phyloP scores from a whole-genome alignment of 192 early-diverging fungal species.

The Podila verticillata region DNA sequence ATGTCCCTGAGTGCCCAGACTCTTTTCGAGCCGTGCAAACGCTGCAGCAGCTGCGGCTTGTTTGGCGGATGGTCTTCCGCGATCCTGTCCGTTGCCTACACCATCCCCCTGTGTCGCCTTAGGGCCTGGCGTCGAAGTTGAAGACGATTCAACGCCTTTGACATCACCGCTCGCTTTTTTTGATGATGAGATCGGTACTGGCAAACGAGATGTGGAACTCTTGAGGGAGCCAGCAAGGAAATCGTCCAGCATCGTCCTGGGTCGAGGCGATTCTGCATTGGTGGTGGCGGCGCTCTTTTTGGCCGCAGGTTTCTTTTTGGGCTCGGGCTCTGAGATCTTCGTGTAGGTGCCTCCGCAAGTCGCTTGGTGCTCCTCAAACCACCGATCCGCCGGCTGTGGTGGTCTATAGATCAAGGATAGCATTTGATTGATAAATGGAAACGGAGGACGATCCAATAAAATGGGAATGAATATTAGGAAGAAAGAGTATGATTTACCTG shows the following conservation, averaged over 20 bases:
- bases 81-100: neutral
- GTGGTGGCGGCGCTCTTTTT: neutral
- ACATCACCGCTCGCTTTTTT: neutral
- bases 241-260: constrained; percentile 23
- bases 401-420: constrained; percentile 34
- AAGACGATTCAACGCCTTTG: neutral
- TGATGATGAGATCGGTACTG: neutral
- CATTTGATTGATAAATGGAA: neutral
- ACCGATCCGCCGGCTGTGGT: constrained; percentile 73
- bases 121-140: neutral
- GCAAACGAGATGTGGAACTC: neutral
- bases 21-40: constrained; percentile 11
- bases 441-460: neutral
- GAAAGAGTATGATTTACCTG: constrained; percentile 17
- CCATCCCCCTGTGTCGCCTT: too few relatives aligned
- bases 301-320: constrained; percentile 24
- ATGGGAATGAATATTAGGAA: neutral
- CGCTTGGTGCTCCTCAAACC: constrained; percentile 68
- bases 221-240: neutral
- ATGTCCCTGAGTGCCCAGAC: neutral
- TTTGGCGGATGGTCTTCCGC: constrained; percentile 11
- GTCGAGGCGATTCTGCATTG: neutral
- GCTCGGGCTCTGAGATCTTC: constrained; percentile 68
- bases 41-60: constrained; percentile 27
- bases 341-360: constrained; percentile 71